Percentiles rank a stretch among this genome's conserved stretches.
phyloP scores from a whole-genome alignment of 1,284 basidiomycete genomes.

The Entoloma clypeatum region DNA sequence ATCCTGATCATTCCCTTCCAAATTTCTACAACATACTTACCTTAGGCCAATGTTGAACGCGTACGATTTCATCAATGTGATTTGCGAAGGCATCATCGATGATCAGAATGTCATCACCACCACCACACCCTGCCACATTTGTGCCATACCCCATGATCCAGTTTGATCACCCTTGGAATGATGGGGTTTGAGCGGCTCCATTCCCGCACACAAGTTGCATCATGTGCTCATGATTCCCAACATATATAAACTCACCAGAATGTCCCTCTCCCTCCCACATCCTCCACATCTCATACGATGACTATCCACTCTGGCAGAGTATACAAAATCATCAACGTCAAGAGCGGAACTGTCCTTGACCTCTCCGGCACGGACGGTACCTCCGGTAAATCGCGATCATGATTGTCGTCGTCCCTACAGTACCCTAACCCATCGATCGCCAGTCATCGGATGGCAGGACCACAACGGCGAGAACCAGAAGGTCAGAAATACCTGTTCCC shows the following conservation, averaged over 20 bases:
- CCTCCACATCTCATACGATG: constrained; percentile 6
- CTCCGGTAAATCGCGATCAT: constrained; percentile 14
- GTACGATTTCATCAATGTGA: too few species aligned
- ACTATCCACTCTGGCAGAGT: constrained; percentile 13
- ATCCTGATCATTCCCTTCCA: too few species aligned
- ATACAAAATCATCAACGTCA: constrained; percentile 25
- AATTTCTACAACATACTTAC: too few species aligned
- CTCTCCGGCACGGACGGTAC: constrained; percentile 21
- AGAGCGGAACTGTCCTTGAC: constrained; percentile 22
- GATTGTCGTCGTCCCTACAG: not conserved
- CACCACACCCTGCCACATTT: too few species aligned
- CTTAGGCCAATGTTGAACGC: too few species aligned
- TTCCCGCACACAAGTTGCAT: not conserved
- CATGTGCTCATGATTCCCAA: not conserved
- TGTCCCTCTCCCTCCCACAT: too few species aligned
- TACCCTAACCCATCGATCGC: not conserved
- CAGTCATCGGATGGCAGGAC: constrained; percentile 20
- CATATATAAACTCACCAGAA: constrained; percentile 5
- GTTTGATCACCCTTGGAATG: too few species aligned
- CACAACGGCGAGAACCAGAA: constrained; percentile 23
- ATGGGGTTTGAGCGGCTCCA: not conserved
- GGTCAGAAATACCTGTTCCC: constrained; percentile 9
- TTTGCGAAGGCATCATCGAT: constrained; percentile 9
- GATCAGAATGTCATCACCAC: too few species aligned
- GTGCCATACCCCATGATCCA: too few species aligned